These are phyloP conservation scores for Mycena sp. DNA, from an alignment of 1,284 basidiomycete genomes.

Conservation along the genomic window DNA sequence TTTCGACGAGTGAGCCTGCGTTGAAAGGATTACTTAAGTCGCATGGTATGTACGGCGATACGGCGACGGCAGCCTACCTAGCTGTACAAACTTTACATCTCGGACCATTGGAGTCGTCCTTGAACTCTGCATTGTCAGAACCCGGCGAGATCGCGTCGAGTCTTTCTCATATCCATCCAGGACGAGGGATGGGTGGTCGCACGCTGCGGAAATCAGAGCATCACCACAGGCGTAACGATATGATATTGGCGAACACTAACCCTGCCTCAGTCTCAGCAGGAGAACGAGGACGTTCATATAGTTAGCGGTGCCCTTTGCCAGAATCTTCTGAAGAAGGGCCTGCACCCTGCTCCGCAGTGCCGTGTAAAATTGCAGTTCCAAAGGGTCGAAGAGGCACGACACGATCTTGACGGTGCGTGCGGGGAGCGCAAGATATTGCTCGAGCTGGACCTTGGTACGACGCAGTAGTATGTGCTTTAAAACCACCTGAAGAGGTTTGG, in stretches of 20 bases:
- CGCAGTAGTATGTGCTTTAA: conserved; percentile 92
- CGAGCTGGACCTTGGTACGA: conserved; percentile 84
- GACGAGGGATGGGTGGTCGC: conserved; percentile 87
- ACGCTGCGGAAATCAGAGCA: conserved; percentile 61
- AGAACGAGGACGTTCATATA: conserved; percentile 88
- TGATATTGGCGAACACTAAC: conserved; percentile 47
- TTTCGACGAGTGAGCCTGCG: conserved; percentile 17
- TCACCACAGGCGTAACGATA: conserved; percentile 27
- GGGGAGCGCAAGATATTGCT: conserved; percentile 85
- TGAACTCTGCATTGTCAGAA: too few relatives aligned
- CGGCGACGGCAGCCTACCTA: background rate
- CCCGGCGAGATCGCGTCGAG: too few relatives aligned
- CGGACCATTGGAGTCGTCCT: conserved; percentile 10
- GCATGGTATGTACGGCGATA: background rate
- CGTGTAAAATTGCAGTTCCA: conserved; percentile 87
- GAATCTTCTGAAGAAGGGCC: conserved; percentile 77
- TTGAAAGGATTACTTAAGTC: too few relatives aligned
- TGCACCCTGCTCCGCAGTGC: conserved; percentile 81
- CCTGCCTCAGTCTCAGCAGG: conserved; percentile 89
- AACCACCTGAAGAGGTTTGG: conserved; percentile 55
- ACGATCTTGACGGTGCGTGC: conserved; percentile 78
- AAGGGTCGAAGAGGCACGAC: conserved; percentile 73
- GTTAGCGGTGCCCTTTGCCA: conserved; percentile 54
- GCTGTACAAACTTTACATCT: conserved; percentile 8
- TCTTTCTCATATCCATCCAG: conserved; percentile 78